Evolutionary conservation across 2,329 filamentous ascomycete species (phyloP).

Genomic region (Ophiostoma novo-ulmi): DNA sequence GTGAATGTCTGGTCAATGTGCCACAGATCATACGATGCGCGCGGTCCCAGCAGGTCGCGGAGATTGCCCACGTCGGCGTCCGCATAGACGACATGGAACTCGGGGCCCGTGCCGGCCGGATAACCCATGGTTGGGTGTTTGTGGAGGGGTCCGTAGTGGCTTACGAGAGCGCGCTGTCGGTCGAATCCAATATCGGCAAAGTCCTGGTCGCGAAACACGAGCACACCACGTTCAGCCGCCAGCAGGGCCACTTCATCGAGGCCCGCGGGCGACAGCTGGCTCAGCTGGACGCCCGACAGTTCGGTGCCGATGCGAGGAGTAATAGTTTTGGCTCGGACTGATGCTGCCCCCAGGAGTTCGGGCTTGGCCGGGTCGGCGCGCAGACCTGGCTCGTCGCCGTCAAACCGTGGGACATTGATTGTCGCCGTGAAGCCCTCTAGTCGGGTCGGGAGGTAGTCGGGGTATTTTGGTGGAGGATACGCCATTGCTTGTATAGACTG

Average conservation of each 20-base stretch:
- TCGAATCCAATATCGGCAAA: not conserved
- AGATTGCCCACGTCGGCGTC: slow-evolving; percentile 29
- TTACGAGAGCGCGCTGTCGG: slow-evolving; percentile 38
- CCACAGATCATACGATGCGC: slow-evolving; percentile 82
- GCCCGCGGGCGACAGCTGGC: slow-evolving; percentile 44
- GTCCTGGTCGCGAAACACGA: not conserved
- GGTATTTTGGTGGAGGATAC: slow-evolving; percentile 38
- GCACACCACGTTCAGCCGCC: not conserved
- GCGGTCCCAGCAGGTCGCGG: slow-evolving; percentile 47
- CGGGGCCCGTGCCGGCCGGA: slow-evolving; percentile 57
- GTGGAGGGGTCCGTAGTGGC: slow-evolving; percentile 58
- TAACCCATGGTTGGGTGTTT: slow-evolving; percentile 63
- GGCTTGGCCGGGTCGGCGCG: slow-evolving; percentile 59
- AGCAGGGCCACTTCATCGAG: not conserved
- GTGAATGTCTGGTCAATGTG: slow-evolving; percentile 88
- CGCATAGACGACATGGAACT: slow-evolving; percentile 65
- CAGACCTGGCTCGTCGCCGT: slow-evolving; percentile 63
- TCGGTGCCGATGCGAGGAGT: slow-evolving; percentile 65
- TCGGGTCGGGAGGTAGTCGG: slow-evolving; percentile 62
- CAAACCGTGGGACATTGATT: slow-evolving; percentile 50
- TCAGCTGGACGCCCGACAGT: slow-evolving; percentile 61
- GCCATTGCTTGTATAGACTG: not conserved
- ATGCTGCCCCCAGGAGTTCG: slow-evolving; percentile 50
- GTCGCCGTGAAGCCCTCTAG: slow-evolving; percentile 52
- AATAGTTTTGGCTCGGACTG: slow-evolving; percentile 40